A percentile compares a stretch with the other conserved stretches of the same genome.
phyloP scores from a whole-genome alignment of 2,329 filamentous ascomycete genomes.

The Pestalotiopsis sp. region DNA sequence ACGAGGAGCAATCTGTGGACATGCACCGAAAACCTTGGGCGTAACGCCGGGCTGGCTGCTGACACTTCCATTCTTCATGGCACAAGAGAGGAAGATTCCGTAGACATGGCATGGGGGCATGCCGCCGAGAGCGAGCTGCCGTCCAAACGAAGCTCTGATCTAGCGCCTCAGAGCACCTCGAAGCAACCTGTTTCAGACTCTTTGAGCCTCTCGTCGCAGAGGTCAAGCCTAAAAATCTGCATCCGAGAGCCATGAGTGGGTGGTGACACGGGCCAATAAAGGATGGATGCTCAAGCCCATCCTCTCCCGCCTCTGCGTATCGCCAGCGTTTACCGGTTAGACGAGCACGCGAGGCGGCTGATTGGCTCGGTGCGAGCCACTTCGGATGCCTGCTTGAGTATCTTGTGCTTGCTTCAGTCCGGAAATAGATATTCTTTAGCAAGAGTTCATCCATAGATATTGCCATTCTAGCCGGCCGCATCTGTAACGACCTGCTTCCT shows the following conservation, averaged over 20 bases:
- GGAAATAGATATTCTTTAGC: slow-evolving; percentile 10
- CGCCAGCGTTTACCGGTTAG: not conserved
- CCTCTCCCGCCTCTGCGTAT: slow-evolving; percentile 7
- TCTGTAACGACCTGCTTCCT: slow-evolving; percentile 3
- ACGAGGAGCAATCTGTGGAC: no score
- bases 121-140: slow-evolving; percentile 2
- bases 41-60: not conserved
- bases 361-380: slow-evolving; percentile 5
- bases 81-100: not conserved
- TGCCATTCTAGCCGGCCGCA: slow-evolving; percentile 6
- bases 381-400: not conserved
- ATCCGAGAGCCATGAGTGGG: not conserved
- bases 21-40: not conserved
- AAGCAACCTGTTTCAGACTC: slow-evolving; percentile 6
- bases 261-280: slow-evolving; percentile 2
- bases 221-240: slow-evolving; percentile 5
- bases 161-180: slow-evolving; percentile 2
- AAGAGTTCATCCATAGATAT: not conserved
- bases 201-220: not conserved
- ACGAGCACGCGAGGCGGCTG: slow-evolving; percentile 1
- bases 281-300: not conserved
- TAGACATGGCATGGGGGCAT: not conserved
- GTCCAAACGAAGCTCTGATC: slow-evolving; percentile 7
- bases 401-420: not conserved
- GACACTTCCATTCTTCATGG: not conserved